Percentiles rank a stretch among this genome's conserved stretches.
phyloP scores from a whole-genome alignment of 1,284 basidiomycete species.

The Thecaphora thlaspeos region DNA sequence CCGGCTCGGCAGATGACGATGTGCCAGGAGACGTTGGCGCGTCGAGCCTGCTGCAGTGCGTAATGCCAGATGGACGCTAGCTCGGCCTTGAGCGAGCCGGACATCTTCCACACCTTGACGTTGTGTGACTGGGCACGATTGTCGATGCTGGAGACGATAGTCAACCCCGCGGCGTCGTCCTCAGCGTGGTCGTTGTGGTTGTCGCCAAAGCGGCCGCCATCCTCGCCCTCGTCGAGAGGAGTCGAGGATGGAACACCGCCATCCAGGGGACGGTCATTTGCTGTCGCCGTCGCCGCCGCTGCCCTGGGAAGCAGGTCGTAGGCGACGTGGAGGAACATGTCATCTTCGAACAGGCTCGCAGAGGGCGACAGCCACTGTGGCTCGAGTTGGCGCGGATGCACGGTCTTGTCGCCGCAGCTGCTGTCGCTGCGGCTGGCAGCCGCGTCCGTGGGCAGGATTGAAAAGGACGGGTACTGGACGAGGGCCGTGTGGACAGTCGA shows the following conservation, averaged over 20 bases:
- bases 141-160: slow-evolving; percentile 36
- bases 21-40: slow-evolving; percentile 28
- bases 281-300: neutral
- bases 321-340: slow-evolving; percentile 28
- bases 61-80: slow-evolving; percentile 29
- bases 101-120: slow-evolving; percentile 3
- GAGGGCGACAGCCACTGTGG: neutral
- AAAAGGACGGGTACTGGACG: slow-evolving; percentile 38
- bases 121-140: slow-evolving; percentile 26
- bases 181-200: neutral
- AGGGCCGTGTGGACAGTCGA: slow-evolving; percentile 16
- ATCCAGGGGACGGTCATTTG: too few relatives aligned
- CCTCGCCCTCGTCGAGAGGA: too few relatives aligned
- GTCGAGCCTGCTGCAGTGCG: slow-evolving; percentile 21
- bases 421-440: neutral
- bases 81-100: slow-evolving; percentile 12
- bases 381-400: slow-evolving; percentile 5
- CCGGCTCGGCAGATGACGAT: slow-evolving; percentile 24
- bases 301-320: slow-evolving; percentile 1
- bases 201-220: too few relatives aligned
- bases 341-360: slow-evolving; percentile 15
- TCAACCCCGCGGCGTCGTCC: slow-evolving; percentile 3
- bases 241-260: too few relatives aligned
- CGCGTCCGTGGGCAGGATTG: slow-evolving; percentile 7
- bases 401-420: slow-evolving; percentile 5